Base-by-base conservation (phyloP, 768 basidiomycete genomes). In the Collybia sp. region DNA sequence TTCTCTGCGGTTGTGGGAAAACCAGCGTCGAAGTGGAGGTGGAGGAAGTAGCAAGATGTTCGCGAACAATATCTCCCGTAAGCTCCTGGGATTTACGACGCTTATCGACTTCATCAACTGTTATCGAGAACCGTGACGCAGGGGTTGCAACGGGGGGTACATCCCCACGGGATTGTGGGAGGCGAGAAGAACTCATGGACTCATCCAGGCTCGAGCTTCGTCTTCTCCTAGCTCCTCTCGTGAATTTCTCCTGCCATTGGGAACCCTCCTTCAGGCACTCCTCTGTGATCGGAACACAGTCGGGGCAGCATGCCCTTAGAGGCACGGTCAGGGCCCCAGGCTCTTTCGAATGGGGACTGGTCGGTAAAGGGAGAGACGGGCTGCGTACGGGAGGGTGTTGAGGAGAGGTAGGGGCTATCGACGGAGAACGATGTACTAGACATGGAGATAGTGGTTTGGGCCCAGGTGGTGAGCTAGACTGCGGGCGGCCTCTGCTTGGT, bases 281-380 rank as follows among this genome's bases (percentile, higher is more conserved):
- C 37, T 88, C 86, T 2, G 78, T 83, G 48, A 72, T 71, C 31
- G 63, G 59, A 34, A 77, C 71, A 56, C 88, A 90, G 38, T 79
- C 74, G 8, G 71, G 60, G 55, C 88, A 90, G 61, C 88, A 90
- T 11, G 80, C 70, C 36, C 88, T 80, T 12, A 90, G 66, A 6
- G 88, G 88, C 1, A 90, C 63, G 0, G 83, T 88, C 25, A 69
- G 51, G 18, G 63, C 49, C 34, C 71, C 61, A 12, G 72, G 53
- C 15, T 65, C 69, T 46, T 60, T 58, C 38, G 53, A 59, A 15
- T 58, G 58, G 13, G 59, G 54, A 40, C 69, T 67, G n/a, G 62
- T 59, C 20, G 72, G 68, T 6, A 66, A 52, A 19, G 55, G 38
- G 59, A 62, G 48, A 48, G 55, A 44, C 52, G 53, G 41, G 53